phyloP scores from a whole-genome alignment of 495 filamentous ascomycete genomes.

The Aspergillus asperescens region DNA sequence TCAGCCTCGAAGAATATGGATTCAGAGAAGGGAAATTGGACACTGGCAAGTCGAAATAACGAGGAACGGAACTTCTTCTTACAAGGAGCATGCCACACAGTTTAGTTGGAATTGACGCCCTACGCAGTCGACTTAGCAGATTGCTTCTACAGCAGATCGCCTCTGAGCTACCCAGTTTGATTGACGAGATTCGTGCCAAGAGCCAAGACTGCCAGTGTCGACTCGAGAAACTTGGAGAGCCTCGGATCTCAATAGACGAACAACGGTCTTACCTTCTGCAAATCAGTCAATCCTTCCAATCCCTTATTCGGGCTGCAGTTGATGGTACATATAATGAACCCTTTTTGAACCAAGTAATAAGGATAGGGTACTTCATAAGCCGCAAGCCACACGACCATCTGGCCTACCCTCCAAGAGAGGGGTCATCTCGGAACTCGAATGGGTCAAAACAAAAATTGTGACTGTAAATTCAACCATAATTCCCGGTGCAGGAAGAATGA shows the following conservation, averaged over 20 bases:
- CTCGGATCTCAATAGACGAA: slow-evolving; percentile 41
- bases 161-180: slow-evolving; percentile 51
- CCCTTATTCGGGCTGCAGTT: slow-evolving; percentile 44
- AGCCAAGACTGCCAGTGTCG: slow-evolving; percentile 22
- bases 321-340: slow-evolving; percentile 51
- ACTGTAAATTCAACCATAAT: no score
- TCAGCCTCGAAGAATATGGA: slow-evolving; percentile 45
- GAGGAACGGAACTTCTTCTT: slow-evolving; percentile 41
- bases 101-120: slow-evolving; percentile 43
- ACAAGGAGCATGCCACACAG: slow-evolving; percentile 36
- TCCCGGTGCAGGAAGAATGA: no score
- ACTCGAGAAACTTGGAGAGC: slow-evolving; percentile 45
- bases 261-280: slow-evolving; percentile 50
- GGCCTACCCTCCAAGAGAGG: no score
- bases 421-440: no score
- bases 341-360: no score
- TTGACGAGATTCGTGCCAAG: slow-evolving; percentile 48
- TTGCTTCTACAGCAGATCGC: slow-evolving; percentile 54
- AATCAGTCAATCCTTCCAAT: slow-evolving; percentile 46
- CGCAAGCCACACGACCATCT: no score
- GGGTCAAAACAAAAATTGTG: no score
- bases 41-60: slow-evolving; percentile 31
- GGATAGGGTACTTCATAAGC: no score
- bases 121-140: slow-evolving; percentile 50
- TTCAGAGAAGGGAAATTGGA: slow-evolving; percentile 32